Percentiles rank a stretch among this genome's conserved stretches.
Evolutionary conservation across 1,284 basidiomycete genomes (phyloP).

Genomic region (Cutaneotrichosporon spelunceum): DNA sequence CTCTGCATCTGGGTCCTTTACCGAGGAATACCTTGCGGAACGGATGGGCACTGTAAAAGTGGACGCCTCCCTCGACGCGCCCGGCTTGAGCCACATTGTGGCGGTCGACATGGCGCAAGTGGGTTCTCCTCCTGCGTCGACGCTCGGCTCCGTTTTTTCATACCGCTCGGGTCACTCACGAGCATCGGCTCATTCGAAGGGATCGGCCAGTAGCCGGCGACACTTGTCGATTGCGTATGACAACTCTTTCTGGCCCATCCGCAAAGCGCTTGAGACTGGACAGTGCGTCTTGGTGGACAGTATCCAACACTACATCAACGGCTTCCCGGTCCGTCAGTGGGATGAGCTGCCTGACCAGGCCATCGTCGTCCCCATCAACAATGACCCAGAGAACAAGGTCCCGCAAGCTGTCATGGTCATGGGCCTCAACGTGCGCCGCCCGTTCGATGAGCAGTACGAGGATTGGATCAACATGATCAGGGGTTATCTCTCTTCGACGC

Average conservation of each 20-base stretch:
- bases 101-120: not conserved
- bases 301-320: slow-evolving; percentile 35
- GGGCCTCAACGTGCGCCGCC: slow-evolving; percentile 48
- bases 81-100: not conserved
- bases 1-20: not conserved
- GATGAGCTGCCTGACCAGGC: slow-evolving; percentile 37
- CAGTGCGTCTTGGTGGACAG: slow-evolving; percentile 48
- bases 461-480: slow-evolving; percentile 40
- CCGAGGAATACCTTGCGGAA: not conserved
- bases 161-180: not conserved
- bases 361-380: slow-evolving; percentile 12
- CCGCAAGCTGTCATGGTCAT: slow-evolving; percentile 51
- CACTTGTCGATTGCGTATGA: not conserved
- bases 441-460: slow-evolving; percentile 45
- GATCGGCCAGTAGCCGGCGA: not conserved
- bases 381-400: slow-evolving; percentile 14
- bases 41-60: not conserved
- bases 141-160: not conserved
- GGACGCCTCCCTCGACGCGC: not conserved
- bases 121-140: not conserved
- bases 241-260: slow-evolving; percentile 38
- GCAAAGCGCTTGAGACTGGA: slow-evolving; percentile 38
- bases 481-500: slow-evolving; percentile 37
- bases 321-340: slow-evolving; percentile 47
- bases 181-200: not conserved